Conservation (phyloP, 2,329 filamentous ascomycete species). For the Penicillium verrucosum region DNA sequence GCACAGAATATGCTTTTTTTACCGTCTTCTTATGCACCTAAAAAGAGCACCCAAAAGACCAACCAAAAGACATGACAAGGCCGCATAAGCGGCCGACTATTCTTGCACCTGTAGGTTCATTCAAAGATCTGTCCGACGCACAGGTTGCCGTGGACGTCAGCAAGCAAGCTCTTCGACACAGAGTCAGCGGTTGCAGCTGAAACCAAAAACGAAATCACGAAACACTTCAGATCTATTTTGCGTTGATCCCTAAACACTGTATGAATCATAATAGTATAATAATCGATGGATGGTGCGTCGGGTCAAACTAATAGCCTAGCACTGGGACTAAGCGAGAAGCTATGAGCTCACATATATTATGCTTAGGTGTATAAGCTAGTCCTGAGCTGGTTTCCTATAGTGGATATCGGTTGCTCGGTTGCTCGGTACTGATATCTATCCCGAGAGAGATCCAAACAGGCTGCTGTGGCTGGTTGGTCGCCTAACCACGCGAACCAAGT, state of each 20-base stretch:
- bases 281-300: background rate
- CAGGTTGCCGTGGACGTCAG: background rate
- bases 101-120: background rate
- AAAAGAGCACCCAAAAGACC: no score
- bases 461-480: background rate
- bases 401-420: background rate
- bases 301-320: background rate
- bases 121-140: background rate
- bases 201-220: background rate
- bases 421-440: no score
- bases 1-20: no score
- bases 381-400: background rate
- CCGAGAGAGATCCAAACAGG: background rate
- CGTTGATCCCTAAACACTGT: background rate
- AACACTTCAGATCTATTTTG: background rate
- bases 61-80: no score
- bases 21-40: no score
- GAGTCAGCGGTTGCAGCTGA: background rate
- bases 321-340: background rate
- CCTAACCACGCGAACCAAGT: background rate
- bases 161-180: no score
- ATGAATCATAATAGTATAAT: background rate
- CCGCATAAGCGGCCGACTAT: no score
- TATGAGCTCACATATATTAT: background rate
- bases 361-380: background rate